Percentiles rank a stretch among this genome's conserved stretches.
Conservation (phyloP, 192 early-diverging fungal species). For the Mortierella antarctica region DNA sequence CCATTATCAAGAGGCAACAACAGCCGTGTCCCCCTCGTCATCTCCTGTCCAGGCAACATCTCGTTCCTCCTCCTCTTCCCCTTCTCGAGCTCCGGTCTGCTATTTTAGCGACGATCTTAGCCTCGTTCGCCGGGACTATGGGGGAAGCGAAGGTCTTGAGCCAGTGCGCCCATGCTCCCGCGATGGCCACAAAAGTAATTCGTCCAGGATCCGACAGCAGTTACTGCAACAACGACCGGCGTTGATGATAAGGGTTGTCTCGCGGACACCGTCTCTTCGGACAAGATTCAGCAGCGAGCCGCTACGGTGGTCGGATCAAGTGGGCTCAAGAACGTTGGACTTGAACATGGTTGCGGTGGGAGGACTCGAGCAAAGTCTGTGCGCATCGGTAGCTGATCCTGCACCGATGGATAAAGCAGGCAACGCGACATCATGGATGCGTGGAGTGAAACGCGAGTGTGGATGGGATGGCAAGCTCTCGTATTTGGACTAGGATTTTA, state of each 20-base stretch:
- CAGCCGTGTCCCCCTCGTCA: not conserved
- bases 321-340: no score
- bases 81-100: not conserved
- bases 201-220: conserved; percentile 5
- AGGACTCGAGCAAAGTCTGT: no score
- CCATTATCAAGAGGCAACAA: conserved; percentile 3
- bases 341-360: no score
- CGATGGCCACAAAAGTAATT: no score
- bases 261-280: no score
- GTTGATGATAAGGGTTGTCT: not conserved
- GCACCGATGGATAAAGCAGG: conserved; percentile 5
- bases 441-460: conserved; percentile 7
- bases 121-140: no score
- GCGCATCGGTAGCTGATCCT: not conserved
- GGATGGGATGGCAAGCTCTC: conserved; percentile 7
- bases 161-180: no score
- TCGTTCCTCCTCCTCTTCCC: no score
- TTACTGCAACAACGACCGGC: not conserved
- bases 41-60: not conserved
- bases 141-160: no score
- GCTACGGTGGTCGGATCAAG: no score
- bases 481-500: not conserved
- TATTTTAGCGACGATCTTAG: not conserved
- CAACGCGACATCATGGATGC: conserved; percentile 13
- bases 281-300: no score